Base-by-base conservation (phyloP, 352 stramenopile species). In the Sclerospora graminicola region DNA sequence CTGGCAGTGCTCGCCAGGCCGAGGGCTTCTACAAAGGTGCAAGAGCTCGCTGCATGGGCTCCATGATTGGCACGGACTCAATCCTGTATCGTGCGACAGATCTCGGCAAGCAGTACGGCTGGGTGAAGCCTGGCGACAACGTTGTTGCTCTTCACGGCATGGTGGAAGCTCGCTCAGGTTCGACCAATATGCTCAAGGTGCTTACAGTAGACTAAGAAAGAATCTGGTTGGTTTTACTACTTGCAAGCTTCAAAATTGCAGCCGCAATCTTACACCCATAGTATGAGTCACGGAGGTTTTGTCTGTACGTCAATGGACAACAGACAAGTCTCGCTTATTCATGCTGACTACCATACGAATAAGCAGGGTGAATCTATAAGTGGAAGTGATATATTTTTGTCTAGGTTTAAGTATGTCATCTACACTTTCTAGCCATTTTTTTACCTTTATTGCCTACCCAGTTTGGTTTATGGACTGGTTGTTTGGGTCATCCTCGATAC, bases 171-270 rank as follows among this genome's bases (percentile, higher is more conserved):
- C 74, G 61, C 48, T 65, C 82, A 19, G 84, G 84, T 34, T 88
- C 79, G 41, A 95, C 82, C 57, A 94, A 95, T 67, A 84, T 89
- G 76, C 67, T 95, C 44, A 90, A 89, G 65, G 82, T 95, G 30
- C 41, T 35, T 35, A 35, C 30, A 18, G 30, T 35, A 35, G 30
- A 35, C 5, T 35, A 35, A 16, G 30, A 9, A 35, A 35, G 30
- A 26, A 26, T 26, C 21, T 3, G 21, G 21, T 26, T n/a, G n/a
- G n/a, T n/a, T n/a, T n/a, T n/a, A n/a, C n/a, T n/a, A n/a, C n/a
- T n/a, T n/a, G n/a, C n/a, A n/a, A n/a, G n/a, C n/a, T n/a, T n/a
- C n/a, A n/a, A n/a, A n/a, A n/a, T n/a, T n/a, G n/a, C n/a, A n/a
- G n/a, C n/a, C 21, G 21, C 21, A 26, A 3, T 26, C 21, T 26